Evolutionary conservation across 2,329 filamentous ascomycete species (phyloP), one percentile per base, ranked within the genome.

Genomic region (Penicillium sp.): DNA sequence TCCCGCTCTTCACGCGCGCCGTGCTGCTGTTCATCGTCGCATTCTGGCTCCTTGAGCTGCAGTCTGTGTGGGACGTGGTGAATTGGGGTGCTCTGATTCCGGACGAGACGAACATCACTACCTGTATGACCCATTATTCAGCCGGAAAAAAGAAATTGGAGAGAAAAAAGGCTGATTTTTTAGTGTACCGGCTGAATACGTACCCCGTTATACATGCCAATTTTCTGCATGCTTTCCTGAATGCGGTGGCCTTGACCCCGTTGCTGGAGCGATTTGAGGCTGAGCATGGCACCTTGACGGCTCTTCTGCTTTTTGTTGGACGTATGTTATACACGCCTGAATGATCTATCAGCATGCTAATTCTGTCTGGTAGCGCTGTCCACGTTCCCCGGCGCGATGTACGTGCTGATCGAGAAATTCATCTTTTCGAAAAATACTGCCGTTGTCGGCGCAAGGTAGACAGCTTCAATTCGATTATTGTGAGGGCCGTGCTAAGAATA

Each of bases 151-250:
- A 28, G 12, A 21, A n/a, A 23, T 18, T 38, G 1, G 30, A 43
- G 23, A 30, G 3, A 21, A 40, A 26, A 54, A 7, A 48, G 11
- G 28, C 56, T 58, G 45, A 58, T 47, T 35, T 9, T 53, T 52
- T 71, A 96, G 92, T 96, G 77, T 93, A 97, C 74, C 87, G 94
- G 60, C 81, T 96, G 35, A 97, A 96, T 70, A 95, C 93, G 0
- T 99, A 91, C 68, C 91, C 92, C 0, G 79, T 99, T 56, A 85
- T 97, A 59, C 94, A 99, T 70, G 73, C 85, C 46, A 88, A 88
- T 65, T 81, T 95, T 70, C 78, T 96, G 64, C 94, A 97, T 73
- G 81, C 87, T 60, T 67, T 92, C 53, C 77, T 95, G 68, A 96
- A 97, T 73, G 71, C 91, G 23, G 52, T 95, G 61, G 89, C 91